Evolutionary conservation across 495 filamentous ascomycete species (phyloP), one percentile per base, ranked within the genome.

Genomic region (Xanthoparmelia taractica): DNA sequence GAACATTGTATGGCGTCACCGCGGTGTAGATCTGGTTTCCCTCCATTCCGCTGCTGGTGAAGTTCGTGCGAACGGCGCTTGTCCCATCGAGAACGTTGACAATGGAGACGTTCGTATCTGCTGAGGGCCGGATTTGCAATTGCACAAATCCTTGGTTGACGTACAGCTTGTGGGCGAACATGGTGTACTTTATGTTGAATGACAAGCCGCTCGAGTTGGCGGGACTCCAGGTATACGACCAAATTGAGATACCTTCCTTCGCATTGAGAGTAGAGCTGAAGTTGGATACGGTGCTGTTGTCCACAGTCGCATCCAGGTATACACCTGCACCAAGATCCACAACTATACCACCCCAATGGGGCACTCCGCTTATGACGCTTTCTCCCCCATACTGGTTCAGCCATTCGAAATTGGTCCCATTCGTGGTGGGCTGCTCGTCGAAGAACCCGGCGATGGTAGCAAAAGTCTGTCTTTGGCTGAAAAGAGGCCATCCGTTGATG

Each of bases 401-500:
- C 87, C 89, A 91, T 7, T 76, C 76, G 67, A 86, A 91, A 69
- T 92, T 92, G 11, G 82, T 84, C 5, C 80, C 78, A 43, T 84
- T 87, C 0, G 80, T 85, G 40, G 75, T 80, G 1, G 77, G 77
- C 71, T 91, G 87, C 12, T 75, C 71, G 64, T 91, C 80, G 63
- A 80, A 91, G 72, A 92, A 92, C 1, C 89, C 89, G 45, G 84
- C 80, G 61, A 92, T 82, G 0, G 87, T 90, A 6, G 86, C 84
- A 70, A 92, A 90, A 2, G 85, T 82, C 68, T 89, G 85, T 18
- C 89, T 77, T 11, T 78, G 70, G 54, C 84, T 77, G 73, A 84
- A 89, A 20, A 92, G 72, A 10, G 89, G 89, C 89, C 89, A 92
- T 8, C 88, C 89, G 66, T 83, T 87, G 70, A 86, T 85, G 33